Evolutionary conservation across 2,329 filamentous ascomycete species (phyloP), one percentile per base, ranked within the genome.

Genomic region (Cryphonectria carpinicola): DNA sequence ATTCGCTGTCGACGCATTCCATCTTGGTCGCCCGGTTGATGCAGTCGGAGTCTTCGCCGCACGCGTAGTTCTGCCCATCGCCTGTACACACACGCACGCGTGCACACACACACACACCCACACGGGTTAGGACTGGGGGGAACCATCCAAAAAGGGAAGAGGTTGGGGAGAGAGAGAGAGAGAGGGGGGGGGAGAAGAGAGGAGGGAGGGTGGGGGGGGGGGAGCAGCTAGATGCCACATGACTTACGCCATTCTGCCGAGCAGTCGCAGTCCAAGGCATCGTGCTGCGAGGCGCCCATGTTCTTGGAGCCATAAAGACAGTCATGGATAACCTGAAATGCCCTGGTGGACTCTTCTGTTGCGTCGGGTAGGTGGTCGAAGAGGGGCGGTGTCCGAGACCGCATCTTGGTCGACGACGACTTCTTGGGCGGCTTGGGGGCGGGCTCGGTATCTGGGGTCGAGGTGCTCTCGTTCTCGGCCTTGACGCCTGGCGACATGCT

Each of bases 11-110:
- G 49, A 93, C 87, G 80, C 96, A 99, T 83, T 99, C 96, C 89
- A 98, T 97, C 81, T 98, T 98, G 71, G 95, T 98, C 70, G 94
- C 93, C 77, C 96, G 93, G 81, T 99, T 99, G 85, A 99, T 99
- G 82, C 96, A 99, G 81, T 98, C 95, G 22, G 95, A 97, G 81
- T 98, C 94, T 77, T 98, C 95, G 74, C 93, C 95, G 80, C 96
- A 99, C 65, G 96, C 95, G 82, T 91, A 82, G 80, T 99, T 99
- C 74, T 83, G 80, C 73, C 87, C 87, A 79, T 89, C 83, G 49
- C 82, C 89, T 92, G 77, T 28, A 74, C 32, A 61, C 43, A 49
- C 46, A 49, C 3, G 19, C 19, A n/a, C 5, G 22, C 66, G 76
- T 32, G 39, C 4, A 61, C 56, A 46, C 17, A 19, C 43, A 46